Conservation (phyloP, 2,329 filamentous ascomycete species). For the Penicillium hesseltinei region DNA sequence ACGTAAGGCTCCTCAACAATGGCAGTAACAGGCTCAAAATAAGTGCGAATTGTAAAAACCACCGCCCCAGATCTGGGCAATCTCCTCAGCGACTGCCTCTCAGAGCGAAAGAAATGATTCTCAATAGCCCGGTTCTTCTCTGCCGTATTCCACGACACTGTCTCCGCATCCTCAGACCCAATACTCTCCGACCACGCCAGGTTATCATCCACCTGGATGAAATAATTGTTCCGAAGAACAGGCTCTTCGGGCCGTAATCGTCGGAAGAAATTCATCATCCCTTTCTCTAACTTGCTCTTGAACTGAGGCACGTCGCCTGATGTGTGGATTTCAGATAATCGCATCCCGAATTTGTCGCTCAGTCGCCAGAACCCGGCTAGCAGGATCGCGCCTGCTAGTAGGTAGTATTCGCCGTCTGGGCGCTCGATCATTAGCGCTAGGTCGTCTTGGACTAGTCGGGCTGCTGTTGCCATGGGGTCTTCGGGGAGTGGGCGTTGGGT, state of each 20-base stretch:
- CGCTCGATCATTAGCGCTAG: constrained; percentile 79
- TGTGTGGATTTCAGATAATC: constrained; percentile 74
- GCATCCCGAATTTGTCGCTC: constrained; percentile 77
- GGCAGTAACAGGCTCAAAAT: constrained; percentile 69
- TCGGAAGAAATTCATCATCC: constrained; percentile 79
- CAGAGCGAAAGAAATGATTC: constrained; percentile 74
- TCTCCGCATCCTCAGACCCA: constrained; percentile 65
- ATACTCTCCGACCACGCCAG: constrained; percentile 76
- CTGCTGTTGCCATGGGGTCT: constrained; percentile 74
- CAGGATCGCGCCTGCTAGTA: constrained; percentile 72
- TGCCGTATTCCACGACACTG: constrained; percentile 71
- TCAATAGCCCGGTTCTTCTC: constrained; percentile 70
- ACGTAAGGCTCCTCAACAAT: constrained; percentile 72
- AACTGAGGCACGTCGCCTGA: constrained; percentile 73
- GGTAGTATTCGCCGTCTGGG: constrained; percentile 74
- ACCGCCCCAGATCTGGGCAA: constrained; percentile 58
- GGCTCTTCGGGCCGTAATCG: constrained; percentile 66
- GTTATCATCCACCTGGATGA: constrained; percentile 78
- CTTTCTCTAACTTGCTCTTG: constrained; percentile 68
- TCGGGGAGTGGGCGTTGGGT: constrained; percentile 62
- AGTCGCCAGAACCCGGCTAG: constrained; percentile 82
- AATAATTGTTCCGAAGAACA: constrained; percentile 75
- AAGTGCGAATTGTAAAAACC: constrained; percentile 76
- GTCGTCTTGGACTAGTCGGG: constrained; percentile 75
- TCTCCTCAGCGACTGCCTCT: constrained; percentile 68